These are phyloP conservation scores for Tricholomella constricta DNA, from an alignment of 768 basidiomycete species.

Conservation along the genomic window DNA sequence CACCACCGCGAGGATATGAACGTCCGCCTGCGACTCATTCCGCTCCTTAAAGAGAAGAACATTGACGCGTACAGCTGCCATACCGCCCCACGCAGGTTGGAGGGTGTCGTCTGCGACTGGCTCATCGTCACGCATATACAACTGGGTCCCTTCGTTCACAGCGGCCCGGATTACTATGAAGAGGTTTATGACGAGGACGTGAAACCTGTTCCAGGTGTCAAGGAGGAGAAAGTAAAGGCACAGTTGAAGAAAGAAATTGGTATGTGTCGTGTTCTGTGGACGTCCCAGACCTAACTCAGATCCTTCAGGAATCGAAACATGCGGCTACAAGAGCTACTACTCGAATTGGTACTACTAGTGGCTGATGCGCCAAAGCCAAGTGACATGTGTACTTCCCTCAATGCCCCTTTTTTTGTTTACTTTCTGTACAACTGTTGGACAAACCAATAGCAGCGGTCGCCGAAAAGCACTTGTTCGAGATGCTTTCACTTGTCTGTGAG, in stretches of 20 bases:
- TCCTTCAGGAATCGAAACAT: not conserved
- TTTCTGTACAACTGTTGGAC: too few species aligned
- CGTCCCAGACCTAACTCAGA: not conserved
- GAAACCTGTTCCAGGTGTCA: constrained; percentile 4
- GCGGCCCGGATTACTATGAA: not conserved
- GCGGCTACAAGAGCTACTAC: constrained; percentile 5
- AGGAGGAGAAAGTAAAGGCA: not conserved
- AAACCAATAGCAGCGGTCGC: too few species aligned
- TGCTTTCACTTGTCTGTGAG: too few species aligned
- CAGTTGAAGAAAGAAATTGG: not conserved
- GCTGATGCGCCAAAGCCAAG: too few species aligned
- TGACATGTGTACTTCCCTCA: too few species aligned
- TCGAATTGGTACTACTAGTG: not conserved
- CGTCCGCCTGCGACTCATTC: constrained; percentile 9
- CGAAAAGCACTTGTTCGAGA: too few species aligned
- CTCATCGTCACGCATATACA: constrained; percentile 5
- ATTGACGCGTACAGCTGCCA: constrained; percentile 11
- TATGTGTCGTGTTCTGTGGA: not conserved
- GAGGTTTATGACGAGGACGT: constrained; percentile 3
- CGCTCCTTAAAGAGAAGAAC: constrained; percentile 10
- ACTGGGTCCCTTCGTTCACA: not conserved
- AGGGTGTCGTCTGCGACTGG: constrained; percentile 8
- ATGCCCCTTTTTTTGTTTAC: too few species aligned
- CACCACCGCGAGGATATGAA: constrained; percentile 15
- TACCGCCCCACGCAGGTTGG: constrained; percentile 15